Evolutionary conservation across 208 protist genomes (phyloP).

Genomic region (Trichomonas gallinae): DNA sequence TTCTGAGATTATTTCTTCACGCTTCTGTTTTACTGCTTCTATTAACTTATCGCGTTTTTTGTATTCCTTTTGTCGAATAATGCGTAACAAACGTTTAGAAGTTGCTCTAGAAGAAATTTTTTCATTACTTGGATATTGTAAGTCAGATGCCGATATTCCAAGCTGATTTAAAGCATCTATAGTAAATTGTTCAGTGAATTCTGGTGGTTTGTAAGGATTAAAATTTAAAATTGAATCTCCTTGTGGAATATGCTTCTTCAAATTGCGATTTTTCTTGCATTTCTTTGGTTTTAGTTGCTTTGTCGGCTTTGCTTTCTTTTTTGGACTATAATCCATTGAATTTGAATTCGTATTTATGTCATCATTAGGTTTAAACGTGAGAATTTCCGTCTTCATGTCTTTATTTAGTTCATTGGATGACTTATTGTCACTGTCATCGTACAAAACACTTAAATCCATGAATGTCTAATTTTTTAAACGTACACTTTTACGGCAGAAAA

Average conservation of each 20-base stretch:
- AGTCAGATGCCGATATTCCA: not conserved
- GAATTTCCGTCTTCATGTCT: not conserved
- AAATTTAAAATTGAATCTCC: not conserved
- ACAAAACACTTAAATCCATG: too few relatives aligned
- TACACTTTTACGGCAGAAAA: too few relatives aligned
- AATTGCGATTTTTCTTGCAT: not conserved
- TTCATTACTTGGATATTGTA: not conserved
- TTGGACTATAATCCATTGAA: not conserved
- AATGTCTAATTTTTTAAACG: too few relatives aligned
- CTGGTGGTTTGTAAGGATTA: not conserved
- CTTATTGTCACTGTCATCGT: too few relatives aligned
- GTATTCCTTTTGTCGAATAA: not conserved
- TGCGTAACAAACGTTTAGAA: not conserved
- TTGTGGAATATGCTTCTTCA: not conserved
- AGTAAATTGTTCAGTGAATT: not conserved
- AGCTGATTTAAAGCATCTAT: not conserved
- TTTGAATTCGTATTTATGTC: not conserved
- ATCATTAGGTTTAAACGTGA: not conserved
- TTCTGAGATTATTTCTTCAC: not conserved
- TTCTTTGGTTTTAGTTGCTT: not conserved
- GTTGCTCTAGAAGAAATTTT: not conserved
- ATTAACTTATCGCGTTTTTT: not conserved
- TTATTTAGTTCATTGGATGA: too few relatives aligned
- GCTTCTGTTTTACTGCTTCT: not conserved
- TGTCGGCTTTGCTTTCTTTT: not conserved